These are phyloP conservation scores for Flaveria robusta DNA, from an alignment of 129 eudicot species.

Conservation along the genomic window DNA sequence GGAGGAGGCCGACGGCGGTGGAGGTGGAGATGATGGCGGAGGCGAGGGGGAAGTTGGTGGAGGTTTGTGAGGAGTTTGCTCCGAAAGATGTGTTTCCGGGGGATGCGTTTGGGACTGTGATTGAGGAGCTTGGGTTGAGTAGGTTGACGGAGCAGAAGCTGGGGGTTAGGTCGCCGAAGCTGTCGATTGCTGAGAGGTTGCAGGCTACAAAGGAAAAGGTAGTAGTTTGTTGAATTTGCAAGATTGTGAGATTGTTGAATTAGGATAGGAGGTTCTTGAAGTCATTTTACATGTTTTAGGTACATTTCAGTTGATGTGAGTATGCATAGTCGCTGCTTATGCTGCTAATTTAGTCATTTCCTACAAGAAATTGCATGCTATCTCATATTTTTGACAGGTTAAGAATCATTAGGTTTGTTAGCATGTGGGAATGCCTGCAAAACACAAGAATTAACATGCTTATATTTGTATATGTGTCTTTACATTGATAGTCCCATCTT, in stretches of 20 bases:
- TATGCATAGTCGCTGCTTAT: too few species aligned
- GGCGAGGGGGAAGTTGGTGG: constrained; percentile 69
- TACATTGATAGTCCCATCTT: neutral
- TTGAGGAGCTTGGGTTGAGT: constrained; percentile 82
- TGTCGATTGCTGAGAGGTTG: constrained; percentile 71
- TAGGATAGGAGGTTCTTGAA: neutral
- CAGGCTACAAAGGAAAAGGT: constrained; percentile 67
- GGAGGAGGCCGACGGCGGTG: constrained; percentile 53
- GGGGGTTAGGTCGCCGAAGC: constrained; percentile 64
- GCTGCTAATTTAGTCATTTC: too few species aligned
- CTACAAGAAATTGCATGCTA: too few species aligned
- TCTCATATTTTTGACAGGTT: too few species aligned
- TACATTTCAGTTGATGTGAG: neutral
- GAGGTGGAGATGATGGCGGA: constrained; percentile 76
- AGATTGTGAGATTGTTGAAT: neutral
- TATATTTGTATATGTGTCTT: neutral
- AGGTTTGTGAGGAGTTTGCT: constrained; percentile 57
- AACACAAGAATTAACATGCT: neutral
- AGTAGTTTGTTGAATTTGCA: neutral
- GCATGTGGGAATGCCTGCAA: neutral
- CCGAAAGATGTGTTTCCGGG: constrained; percentile 80
- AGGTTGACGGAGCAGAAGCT: constrained; percentile 52
- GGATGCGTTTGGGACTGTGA: constrained; percentile 66
- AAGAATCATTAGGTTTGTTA: too few species aligned
- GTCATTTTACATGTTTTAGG: neutral